Conservation (phyloP, 169 alveolate species). For the Blepharisma undulans region DNA sequence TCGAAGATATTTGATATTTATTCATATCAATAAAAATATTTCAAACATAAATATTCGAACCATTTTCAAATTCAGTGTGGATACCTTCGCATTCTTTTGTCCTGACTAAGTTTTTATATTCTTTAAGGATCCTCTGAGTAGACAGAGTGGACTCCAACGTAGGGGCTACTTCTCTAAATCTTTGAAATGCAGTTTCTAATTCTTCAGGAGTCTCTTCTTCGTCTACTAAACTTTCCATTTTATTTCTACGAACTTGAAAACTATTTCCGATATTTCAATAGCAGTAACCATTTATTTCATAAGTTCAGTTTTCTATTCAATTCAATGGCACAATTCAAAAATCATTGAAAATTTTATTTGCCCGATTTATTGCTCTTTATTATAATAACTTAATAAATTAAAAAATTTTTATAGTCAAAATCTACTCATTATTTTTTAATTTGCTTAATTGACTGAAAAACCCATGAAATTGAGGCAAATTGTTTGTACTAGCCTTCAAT, state of each 20-base stretch:
- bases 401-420: neutral
- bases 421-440: neutral
- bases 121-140: conserved; percentile 8
- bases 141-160: neutral
- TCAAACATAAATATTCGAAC: neutral
- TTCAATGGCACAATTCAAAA: too few species aligned
- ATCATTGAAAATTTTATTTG: too few species aligned
- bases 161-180: neutral
- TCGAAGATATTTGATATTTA: neutral
- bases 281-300: neutral
- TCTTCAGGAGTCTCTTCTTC: neutral
- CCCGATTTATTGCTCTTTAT: too few species aligned
- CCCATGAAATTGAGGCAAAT: neutral
- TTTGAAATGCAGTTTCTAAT: neutral
- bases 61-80: neutral
- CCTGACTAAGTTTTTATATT: neutral
- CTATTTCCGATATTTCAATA: neutral
- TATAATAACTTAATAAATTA: too few species aligned
- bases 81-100: neutral
- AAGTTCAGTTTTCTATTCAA: neutral
- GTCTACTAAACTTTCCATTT: neutral
- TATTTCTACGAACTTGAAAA: neutral
- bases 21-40: neutral
- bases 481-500: neutral
- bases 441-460: neutral